Percentiles rank a stretch among this genome's conserved stretches.
phyloP scores from a whole-genome alignment of 2,329 filamentous ascomycete genomes.

The Didymella sp. region DNA sequence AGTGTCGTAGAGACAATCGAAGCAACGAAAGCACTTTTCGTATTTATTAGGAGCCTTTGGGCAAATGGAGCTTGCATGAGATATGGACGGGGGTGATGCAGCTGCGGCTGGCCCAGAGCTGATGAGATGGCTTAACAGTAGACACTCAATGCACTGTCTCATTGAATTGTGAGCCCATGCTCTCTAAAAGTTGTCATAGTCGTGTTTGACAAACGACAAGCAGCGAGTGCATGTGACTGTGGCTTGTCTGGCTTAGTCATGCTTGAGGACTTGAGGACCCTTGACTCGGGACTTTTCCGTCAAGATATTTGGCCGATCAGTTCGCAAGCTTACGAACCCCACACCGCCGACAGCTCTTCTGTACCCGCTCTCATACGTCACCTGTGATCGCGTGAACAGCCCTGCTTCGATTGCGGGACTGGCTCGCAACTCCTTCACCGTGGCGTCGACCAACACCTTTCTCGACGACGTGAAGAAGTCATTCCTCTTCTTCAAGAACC shows the following conservation, averaged over 20 bases:
- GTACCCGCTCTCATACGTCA: conserved; percentile 19
- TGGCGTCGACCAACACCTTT: conserved; percentile 45
- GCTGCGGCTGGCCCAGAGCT: conserved; percentile 18
- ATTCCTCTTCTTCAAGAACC: conserved; percentile 43
- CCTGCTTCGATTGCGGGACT: conserved; percentile 20
- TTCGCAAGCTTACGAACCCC: conserved; percentile 20
- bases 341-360: conserved; percentile 13
- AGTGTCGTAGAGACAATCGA: not conserved
- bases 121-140: not conserved
- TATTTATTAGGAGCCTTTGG: conserved; percentile 5
- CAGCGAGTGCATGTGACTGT: not conserved
- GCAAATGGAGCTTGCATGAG: conserved; percentile 7
- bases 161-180: no score
- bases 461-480: conserved; percentile 49
- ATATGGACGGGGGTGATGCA: conserved; percentile 1
- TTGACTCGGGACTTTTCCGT: conserved; percentile 8
- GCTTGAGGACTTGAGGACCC: not conserved
- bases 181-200: no score
- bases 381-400: conserved; percentile 18
- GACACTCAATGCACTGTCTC: not conserved
- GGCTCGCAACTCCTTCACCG: conserved; percentile 34
- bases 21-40: not conserved
- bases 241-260: conserved; percentile 14
- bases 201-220: not conserved
- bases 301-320: conserved; percentile 18